Evolutionary conservation across 169 alveolate species (phyloP).

Genomic region (Cryptosporidium meleagridis): DNA sequence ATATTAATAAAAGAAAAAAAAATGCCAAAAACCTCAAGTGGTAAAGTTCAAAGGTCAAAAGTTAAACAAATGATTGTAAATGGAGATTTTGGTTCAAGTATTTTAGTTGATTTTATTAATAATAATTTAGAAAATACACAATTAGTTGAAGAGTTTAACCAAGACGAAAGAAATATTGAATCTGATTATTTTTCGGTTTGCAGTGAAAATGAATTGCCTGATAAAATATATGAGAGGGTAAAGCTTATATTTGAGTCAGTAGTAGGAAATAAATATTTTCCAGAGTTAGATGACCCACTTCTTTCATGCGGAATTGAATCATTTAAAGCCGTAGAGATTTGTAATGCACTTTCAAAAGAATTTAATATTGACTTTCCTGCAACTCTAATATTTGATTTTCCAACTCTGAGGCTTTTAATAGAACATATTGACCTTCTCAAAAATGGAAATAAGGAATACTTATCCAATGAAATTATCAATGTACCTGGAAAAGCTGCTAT

Average conservation of each 20-base stretch:
- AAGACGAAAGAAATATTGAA: not conserved
- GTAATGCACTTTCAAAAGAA: conserved; percentile 81
- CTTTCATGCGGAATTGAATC: conserved; percentile 85
- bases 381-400: conserved; percentile 78
- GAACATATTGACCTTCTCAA: conserved; percentile 71
- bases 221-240: conserved; percentile 15
- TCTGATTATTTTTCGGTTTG: conserved; percentile 46
- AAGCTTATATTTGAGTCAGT: conserved; percentile 29
- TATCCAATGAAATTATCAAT: not conserved
- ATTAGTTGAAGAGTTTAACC: not conserved
- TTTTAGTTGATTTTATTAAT: not conserved
- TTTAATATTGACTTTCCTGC: conserved; percentile 78
- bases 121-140: not conserved
- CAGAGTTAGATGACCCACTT: conserved; percentile 78
- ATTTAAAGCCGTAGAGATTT: conserved; percentile 85
- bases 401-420: conserved; percentile 76
- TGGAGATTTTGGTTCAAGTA: conserved; percentile 31
- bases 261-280: conserved; percentile 34
- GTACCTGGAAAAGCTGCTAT: not conserved
- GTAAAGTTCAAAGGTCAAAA: conserved; percentile 75
- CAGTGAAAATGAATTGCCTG: conserved; percentile 32
- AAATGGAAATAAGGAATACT: conserved; percentile 16
- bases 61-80: conserved; percentile 46
- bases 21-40: conserved; percentile 78
- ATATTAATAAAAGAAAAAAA: conserved; percentile 40